Evolutionary conservation across 1,284 basidiomycete genomes (phyloP), one percentile per base, ranked within the genome.

Genomic region (Cutaneotrichosporon sp.): DNA sequence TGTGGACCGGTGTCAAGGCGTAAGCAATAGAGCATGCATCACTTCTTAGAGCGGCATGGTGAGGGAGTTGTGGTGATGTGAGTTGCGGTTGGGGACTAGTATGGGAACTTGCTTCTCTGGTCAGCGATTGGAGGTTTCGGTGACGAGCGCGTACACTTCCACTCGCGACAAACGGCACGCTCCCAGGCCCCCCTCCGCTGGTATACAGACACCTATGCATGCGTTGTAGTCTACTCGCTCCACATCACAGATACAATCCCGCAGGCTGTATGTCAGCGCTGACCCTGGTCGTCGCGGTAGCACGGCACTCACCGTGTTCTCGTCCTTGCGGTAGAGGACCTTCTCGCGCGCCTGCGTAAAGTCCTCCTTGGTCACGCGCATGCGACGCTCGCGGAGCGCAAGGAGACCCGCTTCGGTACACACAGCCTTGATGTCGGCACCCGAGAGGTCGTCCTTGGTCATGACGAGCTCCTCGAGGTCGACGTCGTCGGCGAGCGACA

Each of bases 401-500:
- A 98, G 83, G 58, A 99, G 80, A 72, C 97, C 97, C 20, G 97
- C 97, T 79, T 99, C 97, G 4, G 97, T 94, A 77, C 92, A 95
- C 18, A 95, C 91, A 4, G 94, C 95, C 83, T 98, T 98, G 84
- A 99, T 98, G 75, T 99, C 97, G 6, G 95, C 95, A 60, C 95
- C 95, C 11, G 91, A 95, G 18, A 97, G 82, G 73, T 99, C 95
- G 73, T 99, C 97, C 81, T 99, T 99, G 62, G 91, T 89, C 81
- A 90, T 91, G 60, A 99, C 88, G 73, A 93, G 93, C 81, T 98
- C 95, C 76, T 99, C 97, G 54, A 99, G 82, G 76, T 97, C 92
- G 45, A 99, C 97, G 72, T 99, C 97, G 54, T 89, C 86, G 59
- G 84, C 83, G 50, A 99, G 82, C 72, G 87, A 97, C 97, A 99